phyloP scores from a whole-genome alignment of 306 rosid species.

The Rosa lucieae region DNA sequence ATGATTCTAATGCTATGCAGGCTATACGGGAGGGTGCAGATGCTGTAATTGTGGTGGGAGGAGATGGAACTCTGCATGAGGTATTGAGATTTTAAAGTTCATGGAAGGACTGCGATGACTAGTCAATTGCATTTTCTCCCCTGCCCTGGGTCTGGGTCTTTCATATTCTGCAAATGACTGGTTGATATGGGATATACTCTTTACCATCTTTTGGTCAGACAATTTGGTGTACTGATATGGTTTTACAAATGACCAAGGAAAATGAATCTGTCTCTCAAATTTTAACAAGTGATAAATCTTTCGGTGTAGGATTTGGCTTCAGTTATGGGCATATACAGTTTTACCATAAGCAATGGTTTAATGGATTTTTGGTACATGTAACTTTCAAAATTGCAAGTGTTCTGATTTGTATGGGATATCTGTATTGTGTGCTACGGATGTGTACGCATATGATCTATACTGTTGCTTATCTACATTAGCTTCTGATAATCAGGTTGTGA shows the following conservation, averaged over 20 bases:
- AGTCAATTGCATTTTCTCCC: neutral
- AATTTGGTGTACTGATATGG: neutral
- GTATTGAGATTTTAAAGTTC: constrained; percentile 30
- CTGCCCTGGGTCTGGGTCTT: neutral
- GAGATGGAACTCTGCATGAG: constrained; percentile 99
- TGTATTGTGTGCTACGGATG: neutral
- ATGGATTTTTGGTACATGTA: neutral
- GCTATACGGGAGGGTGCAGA: constrained; percentile 90
- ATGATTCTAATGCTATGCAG: constrained; percentile 39
- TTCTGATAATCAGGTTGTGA: constrained; percentile 70
- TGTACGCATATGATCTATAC: neutral
- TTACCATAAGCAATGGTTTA: neutral
- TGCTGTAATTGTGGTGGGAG: constrained; percentile 94
- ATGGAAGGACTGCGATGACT: neutral
- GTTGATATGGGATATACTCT: neutral
- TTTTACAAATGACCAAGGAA: neutral
- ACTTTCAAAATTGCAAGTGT: neutral
- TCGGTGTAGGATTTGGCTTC: constrained; percentile 2
- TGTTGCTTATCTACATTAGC: constrained; percentile 11
- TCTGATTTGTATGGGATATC: neutral
- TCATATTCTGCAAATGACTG: neutral
- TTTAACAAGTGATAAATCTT: neutral
- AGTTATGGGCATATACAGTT: neutral
- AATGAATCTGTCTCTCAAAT: neutral
- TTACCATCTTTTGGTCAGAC: neutral